A percentile compares a stretch with the other conserved stretches of the same genome.
Conservation (phyloP, 768 basidiomycete genomes). For the Filobasidium wieringae region DNA sequence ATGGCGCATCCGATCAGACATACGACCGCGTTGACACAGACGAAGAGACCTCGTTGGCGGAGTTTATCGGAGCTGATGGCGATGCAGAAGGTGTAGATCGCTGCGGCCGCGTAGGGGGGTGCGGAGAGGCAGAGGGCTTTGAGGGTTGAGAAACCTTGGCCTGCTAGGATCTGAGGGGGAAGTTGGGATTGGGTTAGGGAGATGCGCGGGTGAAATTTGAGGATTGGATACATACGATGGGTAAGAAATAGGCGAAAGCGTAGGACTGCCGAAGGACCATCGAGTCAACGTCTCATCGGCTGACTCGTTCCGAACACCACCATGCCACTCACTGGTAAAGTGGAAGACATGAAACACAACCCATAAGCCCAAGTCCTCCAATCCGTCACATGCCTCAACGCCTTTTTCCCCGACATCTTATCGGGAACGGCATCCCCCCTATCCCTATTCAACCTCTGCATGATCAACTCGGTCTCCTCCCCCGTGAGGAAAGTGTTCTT, state of each 20-base stretch:
- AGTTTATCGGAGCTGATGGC: conserved; percentile 21
- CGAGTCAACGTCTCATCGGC: background rate
- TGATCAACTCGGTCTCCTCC: conserved; percentile 24
- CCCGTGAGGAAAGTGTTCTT: conserved; percentile 28
- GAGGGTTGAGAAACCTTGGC: conserved; percentile 26
- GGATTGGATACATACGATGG: conserved; percentile 14
- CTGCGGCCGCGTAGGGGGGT: conserved; percentile 24
- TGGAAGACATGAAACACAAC: conserved; percentile 27
- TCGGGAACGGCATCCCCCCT: conserved; percentile 29
- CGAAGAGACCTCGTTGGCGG: conserved; percentile 23
- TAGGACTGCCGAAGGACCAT: conserved; percentile 11
- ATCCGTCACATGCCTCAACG: conserved; percentile 19
- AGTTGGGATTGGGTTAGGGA: background rate
- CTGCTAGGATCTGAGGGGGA: conserved; percentile 22
- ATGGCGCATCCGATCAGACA: conserved; percentile 22
- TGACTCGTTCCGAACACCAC: background rate
- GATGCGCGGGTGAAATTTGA: background rate
- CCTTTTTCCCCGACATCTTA: conserved; percentile 19
- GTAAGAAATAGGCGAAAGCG: conserved; percentile 26
- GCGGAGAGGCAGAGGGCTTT: conserved; percentile 32
- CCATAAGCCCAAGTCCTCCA: conserved; percentile 29
- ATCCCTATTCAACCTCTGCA: conserved; percentile 26
- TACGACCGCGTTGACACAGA: conserved; percentile 19
- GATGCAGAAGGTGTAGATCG: conserved; percentile 20
- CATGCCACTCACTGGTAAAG: conserved; percentile 15